Base-by-base conservation (phyloP, 345 rosid species). In the Melaleuca quinquenervia region DNA sequence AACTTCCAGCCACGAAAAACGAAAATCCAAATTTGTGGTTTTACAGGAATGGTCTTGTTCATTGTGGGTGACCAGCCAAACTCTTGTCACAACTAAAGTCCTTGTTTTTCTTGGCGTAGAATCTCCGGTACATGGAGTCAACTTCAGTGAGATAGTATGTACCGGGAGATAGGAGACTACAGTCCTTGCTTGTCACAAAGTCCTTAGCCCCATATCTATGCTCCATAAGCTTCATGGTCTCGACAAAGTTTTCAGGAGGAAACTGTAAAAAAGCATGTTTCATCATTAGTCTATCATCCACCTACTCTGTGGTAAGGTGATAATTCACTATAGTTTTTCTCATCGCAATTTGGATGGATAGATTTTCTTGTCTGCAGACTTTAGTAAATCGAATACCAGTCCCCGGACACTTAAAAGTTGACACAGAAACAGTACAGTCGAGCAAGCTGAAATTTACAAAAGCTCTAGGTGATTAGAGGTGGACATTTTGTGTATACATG, bases 81-180 rank as follows among this genome's bases (percentile, higher is more conserved):
- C 76, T 64, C 32, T 64, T 64, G 44, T 29, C 76, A 3, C 12
- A 16, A 64, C 36, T 32, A 64, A 26, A 60, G 9, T 85, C 92
- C 11, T 76, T 87, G 27, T 85, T 85, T 91, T 94, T 95, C 92
- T 91, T 88, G 54, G 95, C 90, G 53, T 98, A 98, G 90, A 96
- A 98, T 90, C 98, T 94, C 86, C 99, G 93, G 91, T 95, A 96
- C 95, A 88, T 90, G 70, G 96, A 91, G 89, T 98, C 99, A 16
- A 96, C 99, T 92, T 96, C 96, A 8, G 96, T 96, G 85, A 98
- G 96, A 86, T 94, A 96, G 93, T 93, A 95, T 48, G 99, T 94
- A 82, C 96, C 99, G 1, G 98, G 94, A 83, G 98, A 90, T 91
- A 98, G 89, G 86, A 94, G 94, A 90, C 96, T 94, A 85, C 90